phyloP scores from a whole-genome alignment of 1,139 yeast genomes.

The Kodamaea sp. region DNA sequence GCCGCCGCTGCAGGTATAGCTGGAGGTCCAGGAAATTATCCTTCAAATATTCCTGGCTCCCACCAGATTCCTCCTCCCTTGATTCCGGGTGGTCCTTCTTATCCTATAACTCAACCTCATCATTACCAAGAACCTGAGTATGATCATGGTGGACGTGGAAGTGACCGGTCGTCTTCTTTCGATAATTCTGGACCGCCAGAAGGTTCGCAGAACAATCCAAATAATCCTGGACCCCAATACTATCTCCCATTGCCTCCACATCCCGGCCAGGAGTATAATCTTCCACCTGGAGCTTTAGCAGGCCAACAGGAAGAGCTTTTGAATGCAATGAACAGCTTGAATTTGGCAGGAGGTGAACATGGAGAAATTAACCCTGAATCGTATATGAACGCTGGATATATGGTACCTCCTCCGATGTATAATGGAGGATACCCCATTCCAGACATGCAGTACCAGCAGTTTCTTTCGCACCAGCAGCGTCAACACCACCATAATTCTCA shows the following conservation, averaged over 20 bases:
- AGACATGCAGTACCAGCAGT: constrained; percentile 13
- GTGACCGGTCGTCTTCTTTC: constrained; percentile 5
- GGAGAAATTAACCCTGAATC: constrained; percentile 5
- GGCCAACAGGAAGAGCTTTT: constrained; percentile 10
- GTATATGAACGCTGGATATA: constrained; percentile 10
- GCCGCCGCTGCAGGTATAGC: constrained; percentile 10
- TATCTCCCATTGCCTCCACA: constrained; percentile 15
- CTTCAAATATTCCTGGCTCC: constrained; percentile 9
- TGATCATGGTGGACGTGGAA: constrained; percentile 5
- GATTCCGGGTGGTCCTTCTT: constrained; percentile 6
- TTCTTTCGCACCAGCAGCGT: constrained; percentile 8
- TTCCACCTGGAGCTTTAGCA: constrained; percentile 4
- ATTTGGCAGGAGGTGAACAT: constrained; percentile 8
- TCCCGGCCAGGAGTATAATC: constrained; percentile 11
- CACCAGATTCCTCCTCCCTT: constrained; percentile 9
- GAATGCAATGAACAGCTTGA: constrained; percentile 11
- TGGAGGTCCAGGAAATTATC: constrained; percentile 15
- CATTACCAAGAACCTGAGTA: constrained; percentile 2
- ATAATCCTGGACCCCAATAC: constrained; percentile 3
- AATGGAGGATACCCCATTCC: constrained; percentile 13
- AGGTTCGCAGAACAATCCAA: constrained; percentile 1
- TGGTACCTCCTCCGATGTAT: constrained; percentile 11
- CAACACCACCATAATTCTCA: too few species aligned
- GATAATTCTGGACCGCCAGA: constrained; percentile 3
- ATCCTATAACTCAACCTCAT: background rate